These are phyloP conservation scores for Phoenix roebelenii DNA, from an alignment of 176 grass and related monocot genomes.

Conservation along the genomic window DNA sequence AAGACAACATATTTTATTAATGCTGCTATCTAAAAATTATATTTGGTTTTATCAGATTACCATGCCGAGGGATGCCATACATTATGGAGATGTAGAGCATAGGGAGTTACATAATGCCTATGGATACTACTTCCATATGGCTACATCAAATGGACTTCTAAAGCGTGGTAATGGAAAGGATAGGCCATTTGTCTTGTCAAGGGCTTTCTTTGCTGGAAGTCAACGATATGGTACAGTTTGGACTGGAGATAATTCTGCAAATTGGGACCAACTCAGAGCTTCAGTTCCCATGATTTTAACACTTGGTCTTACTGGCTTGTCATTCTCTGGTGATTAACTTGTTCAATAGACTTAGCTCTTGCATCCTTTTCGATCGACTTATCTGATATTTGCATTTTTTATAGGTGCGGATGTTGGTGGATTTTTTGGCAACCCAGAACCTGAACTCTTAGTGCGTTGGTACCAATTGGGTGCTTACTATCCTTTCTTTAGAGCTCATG, in stretches of 20 bases:
- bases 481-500: constrained; percentile 95
- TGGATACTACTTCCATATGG: constrained; percentile 99
- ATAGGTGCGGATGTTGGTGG: constrained; percentile 93
- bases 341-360: background rate
- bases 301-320: constrained; percentile 87
- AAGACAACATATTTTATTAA: no score
- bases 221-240: constrained; percentile 85
- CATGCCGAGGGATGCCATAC: constrained; percentile 93
- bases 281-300: constrained; percentile 93
- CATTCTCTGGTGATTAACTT: constrained; percentile 72
- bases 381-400: constrained; percentile 24
- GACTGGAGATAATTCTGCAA: constrained; percentile 87
- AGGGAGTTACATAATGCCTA: constrained; percentile 95
- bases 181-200: constrained; percentile 94
- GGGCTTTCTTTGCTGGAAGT: constrained; percentile 88
- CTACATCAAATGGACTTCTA: constrained; percentile 66
- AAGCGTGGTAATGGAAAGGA: constrained; percentile 80
- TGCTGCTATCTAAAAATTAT: no score
- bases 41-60: constrained; percentile 46
- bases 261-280: constrained; percentile 90
- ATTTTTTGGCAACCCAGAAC: constrained; percentile 90
- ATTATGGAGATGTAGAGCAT: constrained; percentile 76
- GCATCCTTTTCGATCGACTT: background rate
- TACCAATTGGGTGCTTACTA: constrained; percentile 97
- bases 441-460: constrained; percentile 82